Evolutionary conservation across 2,329 filamentous ascomycete species (phyloP).

Genomic region (Cladophialophora bantiana): DNA sequence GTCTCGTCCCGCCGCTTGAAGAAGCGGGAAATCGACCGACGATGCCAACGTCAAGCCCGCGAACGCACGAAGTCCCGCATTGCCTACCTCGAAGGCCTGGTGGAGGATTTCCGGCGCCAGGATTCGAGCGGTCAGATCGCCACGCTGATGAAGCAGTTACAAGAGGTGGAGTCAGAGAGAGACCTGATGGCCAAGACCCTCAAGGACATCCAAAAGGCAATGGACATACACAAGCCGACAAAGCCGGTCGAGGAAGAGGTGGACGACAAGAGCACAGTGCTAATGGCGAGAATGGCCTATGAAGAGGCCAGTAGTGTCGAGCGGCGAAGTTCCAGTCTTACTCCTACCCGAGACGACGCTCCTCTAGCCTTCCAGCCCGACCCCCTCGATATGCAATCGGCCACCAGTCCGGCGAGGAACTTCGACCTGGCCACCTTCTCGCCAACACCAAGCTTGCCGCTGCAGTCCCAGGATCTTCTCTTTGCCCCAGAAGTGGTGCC

Average conservation of each 20-base stretch:
- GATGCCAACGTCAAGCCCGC: constrained; percentile 40
- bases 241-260: constrained; percentile 16
- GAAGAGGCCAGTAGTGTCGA: constrained; percentile 14
- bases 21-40: constrained; percentile 41
- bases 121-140: constrained; percentile 38
- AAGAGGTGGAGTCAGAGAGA: constrained; percentile 38
- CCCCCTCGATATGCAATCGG: neutral
- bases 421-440: constrained; percentile 34
- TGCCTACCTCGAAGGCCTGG: constrained; percentile 40
- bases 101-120: constrained; percentile 38
- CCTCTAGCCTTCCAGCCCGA: constrained; percentile 14
- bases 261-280: constrained; percentile 3
- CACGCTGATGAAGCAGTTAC: constrained; percentile 37
- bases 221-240: constrained; percentile 28
- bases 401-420: constrained; percentile 7
- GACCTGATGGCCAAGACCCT: constrained; percentile 38
- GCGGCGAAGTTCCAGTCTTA: constrained; percentile 21
- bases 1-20: constrained; percentile 39
- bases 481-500: constrained; percentile 31
- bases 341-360: constrained; percentile 19
- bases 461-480: constrained; percentile 24
- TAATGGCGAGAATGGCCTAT: neutral
- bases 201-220: constrained; percentile 39
- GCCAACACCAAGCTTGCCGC: constrained; percentile 19
- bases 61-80: constrained; percentile 41